phyloP scores from a whole-genome alignment of 208 protist species.

The Trypanosoma lewisi region DNA sequence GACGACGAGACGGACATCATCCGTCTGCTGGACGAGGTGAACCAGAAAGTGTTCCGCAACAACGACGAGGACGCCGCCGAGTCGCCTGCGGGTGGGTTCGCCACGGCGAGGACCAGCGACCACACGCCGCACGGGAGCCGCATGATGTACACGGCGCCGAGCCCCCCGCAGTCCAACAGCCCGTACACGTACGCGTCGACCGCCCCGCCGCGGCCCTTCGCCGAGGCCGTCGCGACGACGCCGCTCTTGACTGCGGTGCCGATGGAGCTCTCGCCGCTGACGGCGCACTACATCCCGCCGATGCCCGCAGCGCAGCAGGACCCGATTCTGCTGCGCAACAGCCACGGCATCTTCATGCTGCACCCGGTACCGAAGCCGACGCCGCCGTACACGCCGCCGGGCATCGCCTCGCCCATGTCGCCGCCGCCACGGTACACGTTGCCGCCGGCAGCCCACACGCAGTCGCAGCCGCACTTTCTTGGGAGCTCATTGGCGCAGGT shows the following conservation, averaged over 20 bases:
- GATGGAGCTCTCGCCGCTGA: conserved; percentile 49
- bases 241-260: conserved; percentile 34
- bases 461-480: conserved; percentile 27
- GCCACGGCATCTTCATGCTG: conserved; percentile 81
- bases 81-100: conserved; percentile 30
- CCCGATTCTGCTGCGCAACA: conserved; percentile 74
- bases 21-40: conserved; percentile 48
- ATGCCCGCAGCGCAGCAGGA: conserved; percentile 60
- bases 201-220: conserved; percentile 59
- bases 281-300: conserved; percentile 63
- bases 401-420: conserved; percentile 57
- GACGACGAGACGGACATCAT: conserved; percentile 39
- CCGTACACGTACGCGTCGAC: conserved; percentile 24
- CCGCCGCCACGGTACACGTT: conserved; percentile 76
- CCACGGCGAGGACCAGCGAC: conserved; percentile 38
- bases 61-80: neutral
- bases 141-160: no score
- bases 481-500: conserved; percentile 23
- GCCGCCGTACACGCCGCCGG: conserved; percentile 70
- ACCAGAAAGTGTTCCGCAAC: conserved; percentile 2
- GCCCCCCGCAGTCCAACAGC: no score
- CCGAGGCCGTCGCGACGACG: conserved; percentile 56
- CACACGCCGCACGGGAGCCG: conserved; percentile 23
- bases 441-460: conserved; percentile 46
- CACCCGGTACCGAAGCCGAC: conserved; percentile 36